A percentile compares a stretch with the other conserved stretches of the same genome.
phyloP scores from a whole-genome alignment of 1,284 basidiomycete genomes.

The Ceratobasidium theobromae region DNA sequence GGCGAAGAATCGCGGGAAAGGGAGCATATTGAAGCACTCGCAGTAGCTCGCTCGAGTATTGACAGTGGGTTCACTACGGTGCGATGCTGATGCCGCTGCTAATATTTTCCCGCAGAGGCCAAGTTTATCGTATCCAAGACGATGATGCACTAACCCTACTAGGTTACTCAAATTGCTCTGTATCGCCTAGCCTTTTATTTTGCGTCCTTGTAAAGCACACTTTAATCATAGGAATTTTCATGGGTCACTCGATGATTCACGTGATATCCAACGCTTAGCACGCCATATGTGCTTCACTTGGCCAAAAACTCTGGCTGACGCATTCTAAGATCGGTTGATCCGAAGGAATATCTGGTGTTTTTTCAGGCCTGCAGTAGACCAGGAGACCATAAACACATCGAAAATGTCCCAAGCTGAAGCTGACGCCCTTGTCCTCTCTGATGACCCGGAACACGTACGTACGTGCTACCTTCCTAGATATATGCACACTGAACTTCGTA shows the following conservation, averaged over 20 bases:
- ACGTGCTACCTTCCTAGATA: conserved; percentile 27
- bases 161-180: neutral
- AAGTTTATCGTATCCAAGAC: neutral
- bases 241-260: neutral
- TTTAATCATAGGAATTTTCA: neutral
- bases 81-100: neutral
- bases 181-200: neutral
- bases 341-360: neutral
- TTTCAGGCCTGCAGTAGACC: neutral
- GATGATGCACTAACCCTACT: neutral
- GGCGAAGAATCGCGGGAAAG: conserved; percentile 11
- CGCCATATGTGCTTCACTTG: conserved; percentile 11
- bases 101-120: neutral
- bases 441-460: conserved; percentile 51
- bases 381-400: neutral
- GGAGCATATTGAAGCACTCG: conserved; percentile 15
- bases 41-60: neutral
- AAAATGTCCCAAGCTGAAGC: conserved; percentile 33
- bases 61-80: neutral
- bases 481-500: neutral
- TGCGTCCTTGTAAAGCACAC: neutral
- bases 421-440: conserved; percentile 45
- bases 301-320: neutral
- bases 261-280: neutral
- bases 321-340: too few relatives aligned